These are phyloP conservation scores for Apophysomyces variabilis DNA, from an alignment of 371 early-diverging fungal species.

Conservation along the genomic window DNA sequence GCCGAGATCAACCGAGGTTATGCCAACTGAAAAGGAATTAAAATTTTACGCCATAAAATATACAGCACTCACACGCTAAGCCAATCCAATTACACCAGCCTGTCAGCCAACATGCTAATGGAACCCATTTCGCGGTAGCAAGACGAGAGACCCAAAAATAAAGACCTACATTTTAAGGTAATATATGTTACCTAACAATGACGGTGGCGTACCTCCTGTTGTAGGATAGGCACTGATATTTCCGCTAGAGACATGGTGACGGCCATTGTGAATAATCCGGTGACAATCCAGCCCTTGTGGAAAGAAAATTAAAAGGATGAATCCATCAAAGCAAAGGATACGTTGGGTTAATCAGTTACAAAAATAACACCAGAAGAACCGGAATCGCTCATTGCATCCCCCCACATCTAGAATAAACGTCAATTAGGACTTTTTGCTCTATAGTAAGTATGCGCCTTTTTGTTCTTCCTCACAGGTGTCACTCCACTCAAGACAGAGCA, in stretches of 20 bases:
- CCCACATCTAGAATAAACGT: conserved; percentile 48
- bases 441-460: background rate
- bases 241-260: conserved; percentile 76
- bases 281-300: conserved; percentile 69
- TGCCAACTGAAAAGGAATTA: conserved; percentile 38
- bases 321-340: no score
- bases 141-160: conserved; percentile 70
- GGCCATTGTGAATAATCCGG: conserved; percentile 57
- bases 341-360: background rate
- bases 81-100: conserved; percentile 73
- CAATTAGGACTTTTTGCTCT: background rate
- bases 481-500: conserved; percentile 65
- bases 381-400: conserved; percentile 61
- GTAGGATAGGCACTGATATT: conserved; percentile 77
- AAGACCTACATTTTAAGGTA: conserved; percentile 29
- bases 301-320: no score
- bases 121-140: conserved; percentile 60
- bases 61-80: conserved; percentile 23
- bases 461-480: conserved; percentile 42
- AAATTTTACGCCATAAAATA: background rate
- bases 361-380: conserved; percentile 71
- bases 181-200: no score
- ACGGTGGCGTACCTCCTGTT: conserved; percentile 54
- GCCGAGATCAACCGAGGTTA: conserved; percentile 57
- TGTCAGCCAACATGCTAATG: conserved; percentile 64